A percentile compares a stretch with the other conserved stretches of the same genome.
Conservation (phyloP, 1,284 basidiomycete species). For the Sanghuangporus baumii region DNA sequence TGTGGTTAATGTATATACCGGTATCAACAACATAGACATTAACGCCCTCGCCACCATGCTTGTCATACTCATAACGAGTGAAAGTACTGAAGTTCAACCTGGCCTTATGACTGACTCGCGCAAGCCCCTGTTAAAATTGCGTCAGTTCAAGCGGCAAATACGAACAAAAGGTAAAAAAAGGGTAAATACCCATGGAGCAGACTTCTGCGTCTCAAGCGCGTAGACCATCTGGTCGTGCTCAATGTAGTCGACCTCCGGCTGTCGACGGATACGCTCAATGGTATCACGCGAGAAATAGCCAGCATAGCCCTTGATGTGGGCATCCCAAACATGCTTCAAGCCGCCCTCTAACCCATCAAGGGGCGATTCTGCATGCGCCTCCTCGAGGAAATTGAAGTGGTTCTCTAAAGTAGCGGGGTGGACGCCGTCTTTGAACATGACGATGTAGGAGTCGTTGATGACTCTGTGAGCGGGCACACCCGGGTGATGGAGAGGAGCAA, state of each 20-base stretch:
- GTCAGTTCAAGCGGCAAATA: conserved; percentile 8
- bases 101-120: conserved; percentile 87
- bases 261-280: conserved; percentile 73
- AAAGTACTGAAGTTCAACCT: conserved; percentile 82
- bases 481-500: conserved; percentile 51
- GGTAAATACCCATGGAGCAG: conserved; percentile 84
- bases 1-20: conserved; percentile 85
- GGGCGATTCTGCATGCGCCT: conserved; percentile 49
- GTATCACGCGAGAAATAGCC: conserved; percentile 77
- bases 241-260: conserved; percentile 91
- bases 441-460: conserved; percentile 86
- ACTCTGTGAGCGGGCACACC: conserved; percentile 49
- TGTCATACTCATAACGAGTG: conserved; percentile 78
- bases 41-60: conserved; percentile 82
- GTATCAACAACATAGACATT: conserved; percentile 84
- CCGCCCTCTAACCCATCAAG: conserved; percentile 42
- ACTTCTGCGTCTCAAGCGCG: conserved; percentile 61
- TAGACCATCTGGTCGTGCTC: conserved; percentile 90
- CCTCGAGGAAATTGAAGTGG: conserved; percentile 68
- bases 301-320: conserved; percentile 76
- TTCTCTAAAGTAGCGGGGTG: conserved; percentile 53
- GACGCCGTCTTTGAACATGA: conserved; percentile 76
- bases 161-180: background rate
- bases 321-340: conserved; percentile 67
- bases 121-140: conserved; percentile 65